These are phyloP conservation scores for Lichtheimia ramosa DNA, from an alignment of 371 early-diverging fungal genomes.

Conservation along the genomic window DNA sequence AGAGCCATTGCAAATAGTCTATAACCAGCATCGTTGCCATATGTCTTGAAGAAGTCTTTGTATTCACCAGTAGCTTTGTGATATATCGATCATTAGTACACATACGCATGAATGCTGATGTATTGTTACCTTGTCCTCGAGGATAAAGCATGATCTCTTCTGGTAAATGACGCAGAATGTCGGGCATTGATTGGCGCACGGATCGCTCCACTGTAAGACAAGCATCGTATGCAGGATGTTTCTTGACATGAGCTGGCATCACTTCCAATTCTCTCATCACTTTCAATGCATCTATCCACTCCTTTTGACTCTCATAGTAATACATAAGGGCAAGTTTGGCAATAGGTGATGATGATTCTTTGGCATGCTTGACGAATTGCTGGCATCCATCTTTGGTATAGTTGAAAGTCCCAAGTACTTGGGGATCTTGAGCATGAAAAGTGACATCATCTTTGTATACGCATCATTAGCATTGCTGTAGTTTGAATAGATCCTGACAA, in stretches of 20 bases:
- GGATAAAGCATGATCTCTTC: background rate
- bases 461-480: background rate
- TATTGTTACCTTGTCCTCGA: background rate
- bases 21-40: background rate
- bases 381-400: background rate
- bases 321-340: background rate
- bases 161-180: background rate
- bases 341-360: background rate
- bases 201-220: background rate
- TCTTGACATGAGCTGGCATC: no score
- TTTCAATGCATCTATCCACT: background rate
- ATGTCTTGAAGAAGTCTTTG: background rate
- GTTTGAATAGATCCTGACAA: background rate
- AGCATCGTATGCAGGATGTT: background rate
- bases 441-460: background rate
- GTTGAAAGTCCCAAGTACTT: background rate
- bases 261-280: background rate
- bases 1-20: background rate
- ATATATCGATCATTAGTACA: background rate
- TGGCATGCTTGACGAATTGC: background rate
- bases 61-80: background rate
- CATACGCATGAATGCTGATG: background rate
- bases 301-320: background rate
- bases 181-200: background rate
- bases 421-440: background rate